These are phyloP conservation scores for Garcileccinum viscosum DNA, from an alignment of 1,284 basidiomycete species.

Conservation along the genomic window DNA sequence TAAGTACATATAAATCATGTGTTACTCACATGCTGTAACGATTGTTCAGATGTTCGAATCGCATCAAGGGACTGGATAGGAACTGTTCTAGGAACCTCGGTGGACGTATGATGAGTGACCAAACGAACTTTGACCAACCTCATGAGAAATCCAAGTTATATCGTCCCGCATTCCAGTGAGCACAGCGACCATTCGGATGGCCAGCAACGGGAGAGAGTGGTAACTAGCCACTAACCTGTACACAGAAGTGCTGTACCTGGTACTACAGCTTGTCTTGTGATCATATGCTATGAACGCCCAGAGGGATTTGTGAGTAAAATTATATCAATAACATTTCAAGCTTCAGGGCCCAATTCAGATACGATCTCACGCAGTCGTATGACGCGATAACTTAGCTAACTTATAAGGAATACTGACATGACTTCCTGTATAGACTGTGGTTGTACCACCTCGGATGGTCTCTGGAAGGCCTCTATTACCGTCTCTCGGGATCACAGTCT, in stretches of 20 bases:
- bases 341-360: neutral
- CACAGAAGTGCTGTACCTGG: neutral
- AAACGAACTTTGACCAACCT: no score
- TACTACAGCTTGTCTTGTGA: conserved; percentile 4
- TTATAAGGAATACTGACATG: neutral
- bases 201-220: neutral
- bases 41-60: neutral
- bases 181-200: conserved; percentile 8
- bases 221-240: neutral
- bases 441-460: neutral
- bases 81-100: neutral
- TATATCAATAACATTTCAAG: no score
- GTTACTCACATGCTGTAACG: neutral
- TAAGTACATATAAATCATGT: neutral
- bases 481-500: neutral
- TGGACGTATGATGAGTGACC: neutral
- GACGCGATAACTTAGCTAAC: neutral
- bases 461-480: neutral
- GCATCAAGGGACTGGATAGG: neutral
- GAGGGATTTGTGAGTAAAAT: neutral
- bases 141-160: conserved; percentile 16
- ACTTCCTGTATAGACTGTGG: neutral
- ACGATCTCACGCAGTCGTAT: neutral
- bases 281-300: neutral
- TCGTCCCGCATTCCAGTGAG: conserved; percentile 14